These are phyloP conservation scores for Gonapodya sp. DNA, from an alignment of 192 early-diverging fungal genomes.

Conservation along the genomic window DNA sequence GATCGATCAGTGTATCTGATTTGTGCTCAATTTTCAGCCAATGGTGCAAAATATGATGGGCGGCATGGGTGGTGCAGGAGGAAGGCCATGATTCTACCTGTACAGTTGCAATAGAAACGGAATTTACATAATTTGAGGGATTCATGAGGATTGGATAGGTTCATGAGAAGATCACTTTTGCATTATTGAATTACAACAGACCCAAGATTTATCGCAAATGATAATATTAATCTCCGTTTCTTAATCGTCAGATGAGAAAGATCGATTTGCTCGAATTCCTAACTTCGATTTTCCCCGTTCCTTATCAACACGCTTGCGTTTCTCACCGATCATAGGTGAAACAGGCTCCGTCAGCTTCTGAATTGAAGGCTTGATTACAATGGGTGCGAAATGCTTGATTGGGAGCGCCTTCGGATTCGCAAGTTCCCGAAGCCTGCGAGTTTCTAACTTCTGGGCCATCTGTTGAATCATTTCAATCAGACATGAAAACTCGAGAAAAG, in stretches of 20 bases:
- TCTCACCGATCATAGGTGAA: constrained; percentile 8
- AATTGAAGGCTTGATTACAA: constrained; percentile 41
- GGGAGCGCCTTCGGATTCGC: constrained; percentile 56
- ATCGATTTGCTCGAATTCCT: neutral
- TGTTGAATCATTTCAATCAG: constrained; percentile 6
- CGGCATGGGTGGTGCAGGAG: neutral
- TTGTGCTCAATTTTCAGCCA: neutral
- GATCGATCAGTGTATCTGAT: neutral
- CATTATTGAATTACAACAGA: too few relatives aligned
- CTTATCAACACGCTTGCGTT: neutral
- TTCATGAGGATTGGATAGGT: too few relatives aligned
- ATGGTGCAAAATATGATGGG: neutral
- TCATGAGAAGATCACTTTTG: too few relatives aligned
- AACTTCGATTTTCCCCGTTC: neutral
- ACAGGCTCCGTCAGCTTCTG: constrained; percentile 33
- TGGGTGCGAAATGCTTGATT: constrained; percentile 35
- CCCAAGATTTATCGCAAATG: too few relatives aligned
- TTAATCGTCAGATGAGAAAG: too few relatives aligned
- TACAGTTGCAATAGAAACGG: too few relatives aligned
- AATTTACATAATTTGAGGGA: too few relatives aligned
- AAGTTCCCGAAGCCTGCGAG: constrained; percentile 38
- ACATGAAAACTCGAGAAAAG: neutral
- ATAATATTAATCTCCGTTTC: too few relatives aligned
- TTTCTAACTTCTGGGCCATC: constrained; percentile 43
- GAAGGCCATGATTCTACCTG: too few relatives aligned